Base-by-base conservation (phyloP, 495 filamentous ascomycete genomes). In the Halenospora varia region DNA sequence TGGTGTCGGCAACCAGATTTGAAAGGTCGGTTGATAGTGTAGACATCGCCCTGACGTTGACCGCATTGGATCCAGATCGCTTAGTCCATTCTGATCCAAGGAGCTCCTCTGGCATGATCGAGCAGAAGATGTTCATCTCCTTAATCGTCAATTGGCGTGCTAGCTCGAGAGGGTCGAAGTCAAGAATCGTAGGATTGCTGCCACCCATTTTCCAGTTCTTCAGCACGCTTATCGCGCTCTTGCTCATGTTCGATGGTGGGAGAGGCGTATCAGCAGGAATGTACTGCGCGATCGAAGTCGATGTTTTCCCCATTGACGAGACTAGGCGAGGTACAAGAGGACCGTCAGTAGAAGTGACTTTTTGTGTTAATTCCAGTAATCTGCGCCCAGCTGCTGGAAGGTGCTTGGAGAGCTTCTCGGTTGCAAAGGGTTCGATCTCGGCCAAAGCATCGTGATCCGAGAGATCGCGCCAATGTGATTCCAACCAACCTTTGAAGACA, bases 31-130 rank as follows among this genome's bases (percentile, higher is more conserved):
- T 97, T 0, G 94, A 95, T 48, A 97, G 75, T 1, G 87, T 85
- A 3, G 93, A 95, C 92, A 97, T 96, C 15, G 90, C 88, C 61
- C 92, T 88, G 18, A 97, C 94, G 63, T 97, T 96, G n/a, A 88
- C 83, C 2, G 95, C 89, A 57, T 88, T 79, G 3, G 82, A 86
- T 15, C 84, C 88, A 0, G 79, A 79, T 64, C 89, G 88, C 72
- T 93, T 96, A 65, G 84, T 94, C 95, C 95, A 97, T 67, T 95
- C 92, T 0, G 86, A 88, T 10, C 85, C 92, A 19, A 99, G 77
- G n/a, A 99, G 83, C 67, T 99, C 95, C 60, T 97, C 90, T 3
- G 95, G 90, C 48, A 88, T 79, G 61, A 99, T 96, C 2, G 88
- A 84, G 71, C 92, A 96, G 72, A 95, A 99, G 57, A 97, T 92